Evolutionary conservation across 73 alveolate species (phyloP).

Genomic region (Paramecium caudatum): DNA sequence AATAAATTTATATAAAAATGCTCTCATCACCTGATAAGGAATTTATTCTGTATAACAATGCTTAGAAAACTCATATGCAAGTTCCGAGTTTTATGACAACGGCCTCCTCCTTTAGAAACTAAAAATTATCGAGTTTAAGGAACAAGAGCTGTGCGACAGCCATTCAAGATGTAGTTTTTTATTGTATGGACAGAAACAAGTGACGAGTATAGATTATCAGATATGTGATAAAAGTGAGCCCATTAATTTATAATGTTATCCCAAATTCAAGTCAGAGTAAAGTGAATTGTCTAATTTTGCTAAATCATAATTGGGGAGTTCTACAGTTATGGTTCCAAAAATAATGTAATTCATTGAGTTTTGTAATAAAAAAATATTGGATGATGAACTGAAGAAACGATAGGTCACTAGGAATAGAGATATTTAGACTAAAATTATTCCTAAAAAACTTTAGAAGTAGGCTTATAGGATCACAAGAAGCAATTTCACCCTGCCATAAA

Average conservation of each 20-base stretch:
- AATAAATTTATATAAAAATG: conserved; percentile 26
- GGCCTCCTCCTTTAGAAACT: conserved; percentile 12
- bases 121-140: conserved; percentile 33
- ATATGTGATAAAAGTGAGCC: conserved; percentile 42
- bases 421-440: no score
- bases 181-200: not conserved
- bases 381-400: conserved; percentile 21
- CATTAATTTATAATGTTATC: conserved; percentile 18
- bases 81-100: conserved; percentile 48
- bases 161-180: not conserved
- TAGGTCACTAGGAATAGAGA: no score
- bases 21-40: conserved; percentile 33
- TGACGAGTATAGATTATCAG: not conserved
- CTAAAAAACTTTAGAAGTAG: no score
- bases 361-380: conserved; percentile 23
- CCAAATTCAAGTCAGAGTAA: conserved; percentile 20
- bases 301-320: conserved; percentile 29
- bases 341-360: not conserved
- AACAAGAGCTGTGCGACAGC: conserved; percentile 40
- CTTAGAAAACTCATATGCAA: not conserved
- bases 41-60: conserved; percentile 13
- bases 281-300: conserved; percentile 33
- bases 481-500: conserved; percentile 25
- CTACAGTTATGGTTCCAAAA: not conserved
- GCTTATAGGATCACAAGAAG: not conserved